phyloP scores from a whole-genome alignment of 345 rosid species.

The Psidium friedrichsthalianum region DNA sequence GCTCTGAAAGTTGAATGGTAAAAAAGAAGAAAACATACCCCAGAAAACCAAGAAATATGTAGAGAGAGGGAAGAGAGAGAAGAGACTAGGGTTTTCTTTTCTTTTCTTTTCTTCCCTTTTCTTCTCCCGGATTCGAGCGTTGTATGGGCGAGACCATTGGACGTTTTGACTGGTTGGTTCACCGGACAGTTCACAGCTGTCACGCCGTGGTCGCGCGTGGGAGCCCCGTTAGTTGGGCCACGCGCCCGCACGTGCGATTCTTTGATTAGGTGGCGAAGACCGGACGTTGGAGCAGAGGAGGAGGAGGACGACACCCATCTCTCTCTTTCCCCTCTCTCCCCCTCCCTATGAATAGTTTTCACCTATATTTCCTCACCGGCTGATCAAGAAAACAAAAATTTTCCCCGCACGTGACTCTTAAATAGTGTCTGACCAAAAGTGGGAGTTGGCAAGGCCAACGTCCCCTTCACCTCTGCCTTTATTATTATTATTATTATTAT shows the following conservation, averaged over 20 bases:
- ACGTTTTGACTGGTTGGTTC: slow-evolving; percentile 84
- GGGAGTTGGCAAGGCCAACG: background rate
- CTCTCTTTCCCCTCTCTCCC: background rate
- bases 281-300: slow-evolving; percentile 8
- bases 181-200: slow-evolving; percentile 45
- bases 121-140: background rate
- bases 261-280: slow-evolving; percentile 13
- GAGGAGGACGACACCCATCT: background rate
- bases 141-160: background rate
- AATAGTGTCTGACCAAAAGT: background rate
- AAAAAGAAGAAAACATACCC: background rate
- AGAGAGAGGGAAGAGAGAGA: background rate
- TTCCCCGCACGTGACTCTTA: background rate
- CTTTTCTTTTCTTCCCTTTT: too few relatives aligned
- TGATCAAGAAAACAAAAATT: background rate
- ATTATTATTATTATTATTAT: too few relatives aligned
- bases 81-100: background rate
- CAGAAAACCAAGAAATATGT: background rate
- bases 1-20: background rate
- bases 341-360: background rate
- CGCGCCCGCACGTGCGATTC: background rate
- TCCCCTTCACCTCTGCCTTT: background rate
- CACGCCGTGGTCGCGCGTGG: background rate
- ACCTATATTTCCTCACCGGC: slow-evolving; percentile 5
- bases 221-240: background rate